Percentiles rank a stretch among this genome's conserved stretches.
phyloP scores from a whole-genome alignment of 495 filamentous ascomycete species.

The Letharia lupina region DNA sequence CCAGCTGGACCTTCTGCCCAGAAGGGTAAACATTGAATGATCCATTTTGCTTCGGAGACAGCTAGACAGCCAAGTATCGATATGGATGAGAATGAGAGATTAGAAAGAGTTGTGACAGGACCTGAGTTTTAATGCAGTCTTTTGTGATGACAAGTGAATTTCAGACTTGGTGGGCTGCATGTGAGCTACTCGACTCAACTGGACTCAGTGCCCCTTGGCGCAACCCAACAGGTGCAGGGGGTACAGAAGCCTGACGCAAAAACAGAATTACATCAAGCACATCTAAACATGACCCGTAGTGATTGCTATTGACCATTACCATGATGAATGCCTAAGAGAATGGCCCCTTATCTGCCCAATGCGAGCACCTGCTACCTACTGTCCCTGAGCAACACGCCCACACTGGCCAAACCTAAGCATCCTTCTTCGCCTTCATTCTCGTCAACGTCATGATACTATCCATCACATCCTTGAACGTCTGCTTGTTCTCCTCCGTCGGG shows the following conservation, averaged over 20 bases:
- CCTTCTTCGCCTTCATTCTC: constrained; percentile 18
- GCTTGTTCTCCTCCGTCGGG: constrained; percentile 18
- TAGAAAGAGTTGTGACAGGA: background rate
- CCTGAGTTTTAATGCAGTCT: background rate
- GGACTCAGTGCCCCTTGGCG: background rate
- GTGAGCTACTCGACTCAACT: background rate
- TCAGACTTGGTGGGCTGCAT: background rate
- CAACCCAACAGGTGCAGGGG: background rate
- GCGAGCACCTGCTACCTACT: background rate
- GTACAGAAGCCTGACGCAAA: background rate
- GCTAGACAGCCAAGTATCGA: background rate
- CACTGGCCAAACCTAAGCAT: background rate
- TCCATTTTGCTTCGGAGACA: background rate
- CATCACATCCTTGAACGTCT: constrained; percentile 21
- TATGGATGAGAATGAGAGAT: background rate
- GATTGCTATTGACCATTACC: background rate
- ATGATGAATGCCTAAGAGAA: background rate
- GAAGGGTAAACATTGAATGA: no score
- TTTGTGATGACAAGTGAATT: no score
- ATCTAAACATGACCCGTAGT: background rate
- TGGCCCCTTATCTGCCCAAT: background rate
- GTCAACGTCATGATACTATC: constrained; percentile 18
- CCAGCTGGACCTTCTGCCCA: no score
- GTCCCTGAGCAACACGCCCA: background rate
- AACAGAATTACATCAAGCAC: background rate